Base-by-base conservation (phyloP, 1,139 yeast genomes). In the Diutina catenulata region DNA sequence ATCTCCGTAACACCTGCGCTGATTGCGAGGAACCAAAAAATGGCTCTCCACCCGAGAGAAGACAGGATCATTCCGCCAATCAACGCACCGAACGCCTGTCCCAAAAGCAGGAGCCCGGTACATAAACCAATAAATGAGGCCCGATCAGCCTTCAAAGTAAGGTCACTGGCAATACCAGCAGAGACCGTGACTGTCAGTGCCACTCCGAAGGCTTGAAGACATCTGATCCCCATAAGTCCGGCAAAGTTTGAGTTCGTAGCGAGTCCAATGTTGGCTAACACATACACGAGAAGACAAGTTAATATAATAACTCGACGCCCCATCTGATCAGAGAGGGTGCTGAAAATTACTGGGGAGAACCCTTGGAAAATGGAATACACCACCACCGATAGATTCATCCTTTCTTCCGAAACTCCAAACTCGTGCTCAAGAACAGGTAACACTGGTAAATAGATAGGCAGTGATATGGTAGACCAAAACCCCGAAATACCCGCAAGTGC, bases 81-180 rank as follows among this genome's bases (percentile, higher is more conserved):
- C 10, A 83, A 57, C 0, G 93, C 86, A 5, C 94, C 88, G 43
- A 81, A 63, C 0, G 84, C 86, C 48, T 76, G 80, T 1, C 93
- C 94, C 15, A 80, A 49, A 14, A 80, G 63, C 3, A 77, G 69
- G n/a, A 77, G 58, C 0, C 93, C 93, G 13, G 72, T 56, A 2
- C 73, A 68, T 15, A 75, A 49, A 0, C 91, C 88, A 37, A 76
- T 69, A 41, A 67, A 69, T 10, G 71, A 64, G 8, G 93, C 94
- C 42, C 94, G 63, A 42, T 77, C 75, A 13, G 61, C 60, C 31
- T 76, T 60, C 0, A 74, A 64, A 0, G 84, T 72, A 33, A 78
- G 56, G 52, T 84, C 94, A 4, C 83, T 80, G 36, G 78, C 73
- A 0, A 78, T 65, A 0, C 91, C 91, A 7, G 76, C 64, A 10